Evolutionary conservation across 2,329 filamentous ascomycete species (phyloP).

Genomic region (Colletotrichum phormii): DNA sequence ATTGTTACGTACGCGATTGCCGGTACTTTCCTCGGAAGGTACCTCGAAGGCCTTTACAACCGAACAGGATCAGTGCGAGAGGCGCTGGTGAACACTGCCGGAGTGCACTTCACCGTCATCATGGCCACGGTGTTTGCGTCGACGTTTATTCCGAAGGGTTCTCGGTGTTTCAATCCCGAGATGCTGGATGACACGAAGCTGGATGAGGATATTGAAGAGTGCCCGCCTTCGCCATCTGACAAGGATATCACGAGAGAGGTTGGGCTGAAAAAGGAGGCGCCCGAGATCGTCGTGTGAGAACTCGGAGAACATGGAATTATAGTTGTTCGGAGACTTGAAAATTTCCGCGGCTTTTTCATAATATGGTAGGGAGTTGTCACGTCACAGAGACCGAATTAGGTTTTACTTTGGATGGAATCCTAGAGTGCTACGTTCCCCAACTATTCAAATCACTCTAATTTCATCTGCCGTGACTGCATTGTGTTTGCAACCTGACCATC

Average conservation of each 20-base stretch:
- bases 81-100: slow-evolving; percentile 56
- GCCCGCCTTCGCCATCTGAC: not conserved
- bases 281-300: not conserved
- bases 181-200: slow-evolving; percentile 53
- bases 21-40: slow-evolving; percentile 56
- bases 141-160: slow-evolving; percentile 58
- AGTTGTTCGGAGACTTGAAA: too few relatives aligned
- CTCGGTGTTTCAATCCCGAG: slow-evolving; percentile 56
- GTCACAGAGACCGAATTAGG: too few relatives aligned
- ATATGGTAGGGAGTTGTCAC: too few relatives aligned
- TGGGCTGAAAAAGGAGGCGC: not conserved
- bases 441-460: too few relatives aligned
- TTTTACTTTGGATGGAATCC: too few relatives aligned
- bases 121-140: slow-evolving; percentile 53
- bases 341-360: too few relatives aligned
- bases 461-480: too few relatives aligned
- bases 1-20: slow-evolving; percentile 59
- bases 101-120: slow-evolving; percentile 60
- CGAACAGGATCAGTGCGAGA: slow-evolving; percentile 45
- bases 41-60: slow-evolving; percentile 55
- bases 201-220: slow-evolving; percentile 38
- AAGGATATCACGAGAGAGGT: not conserved
- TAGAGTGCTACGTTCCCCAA: too few relatives aligned
- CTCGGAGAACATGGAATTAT: too few relatives aligned
- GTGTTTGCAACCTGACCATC: too few relatives aligned